Base-by-base conservation (phyloP, 2,329 filamentous ascomycete species). In the Cytospora piceae region DNA sequence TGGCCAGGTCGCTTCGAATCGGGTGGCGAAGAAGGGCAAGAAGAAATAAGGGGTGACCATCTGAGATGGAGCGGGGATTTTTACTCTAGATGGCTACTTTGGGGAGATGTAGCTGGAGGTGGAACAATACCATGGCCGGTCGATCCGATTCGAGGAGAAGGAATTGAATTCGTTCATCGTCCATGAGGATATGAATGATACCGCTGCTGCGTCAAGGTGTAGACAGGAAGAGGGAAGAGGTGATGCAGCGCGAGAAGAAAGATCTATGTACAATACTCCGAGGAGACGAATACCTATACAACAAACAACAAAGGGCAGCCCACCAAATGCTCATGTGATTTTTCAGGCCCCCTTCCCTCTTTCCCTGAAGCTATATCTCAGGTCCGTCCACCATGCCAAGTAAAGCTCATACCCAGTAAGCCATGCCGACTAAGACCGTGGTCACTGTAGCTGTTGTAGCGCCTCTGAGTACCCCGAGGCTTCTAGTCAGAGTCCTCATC, bases 401-500 rank as follows among this genome's bases (percentile, higher is more conserved):
- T 61, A 11, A 77, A 81, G 72, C 75, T 76, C 65, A 70, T 70
- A 2, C 66, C 66, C 20, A 61, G 27, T 6, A 61, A 32, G 39
- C 66, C 66, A 34, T 34, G 60, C 42, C 66, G 60, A 39, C 42
- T 54, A 17, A 68, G 63, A 22, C 66, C 66, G 9, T 51, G 63
- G 46, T 63, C 66, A 57, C 58, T 63, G 32, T 68, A 75, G 77
- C 70, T 70, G 73, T 68, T 72, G 73, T 69, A 69, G 68, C 58
- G 51, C 27, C 59, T 55, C 52, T 54, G 56, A 51, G 58, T 17
- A 32, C n/a, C 24, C 49, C 70, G 34, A 69, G 68, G 51, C 66
- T 61, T 70, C 77, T 82, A 87, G 70, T 87, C 83, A 65, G 85
- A 87, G 72, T 88, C 85, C 63, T 86, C 83, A 69, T 87, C 80